Evolutionary conservation across 257 asterid genomes (phyloP).

Genomic region (Hygrophila difformis): DNA sequence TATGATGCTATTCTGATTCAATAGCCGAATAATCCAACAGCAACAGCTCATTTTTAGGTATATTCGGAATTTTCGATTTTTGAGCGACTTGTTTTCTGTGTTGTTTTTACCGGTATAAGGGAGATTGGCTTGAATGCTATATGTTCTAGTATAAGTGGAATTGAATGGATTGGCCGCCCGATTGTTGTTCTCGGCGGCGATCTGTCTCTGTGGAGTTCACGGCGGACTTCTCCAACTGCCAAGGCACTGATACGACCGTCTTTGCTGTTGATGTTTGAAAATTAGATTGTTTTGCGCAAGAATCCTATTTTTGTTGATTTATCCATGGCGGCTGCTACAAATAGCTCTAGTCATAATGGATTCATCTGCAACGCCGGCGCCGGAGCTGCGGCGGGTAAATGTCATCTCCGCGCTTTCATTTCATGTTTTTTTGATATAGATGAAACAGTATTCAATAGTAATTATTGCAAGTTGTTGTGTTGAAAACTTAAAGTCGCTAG

Average conservation of each 20-base stretch:
- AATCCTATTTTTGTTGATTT: slow-evolving; percentile 24
- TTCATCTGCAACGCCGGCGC: slow-evolving; percentile 90
- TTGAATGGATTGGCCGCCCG: slow-evolving; percentile 77
- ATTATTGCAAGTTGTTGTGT: too few relatives aligned
- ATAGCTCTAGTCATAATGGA: slow-evolving; percentile 55
- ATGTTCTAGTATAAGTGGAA: too few relatives aligned
- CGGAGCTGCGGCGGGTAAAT: slow-evolving; percentile 95
- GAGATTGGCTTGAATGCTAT: too few relatives aligned
- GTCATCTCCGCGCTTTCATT: not conserved
- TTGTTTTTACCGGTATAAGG: too few relatives aligned
- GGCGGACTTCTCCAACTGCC: slow-evolving; percentile 15
- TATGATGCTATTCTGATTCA: too few relatives aligned
- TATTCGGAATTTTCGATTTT: too few relatives aligned
- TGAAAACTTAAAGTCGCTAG: too few relatives aligned
- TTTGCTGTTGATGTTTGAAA: slow-evolving; percentile 7
- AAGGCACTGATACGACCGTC: slow-evolving; percentile 20
- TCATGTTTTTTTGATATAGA: not conserved
- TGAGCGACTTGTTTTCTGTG: too few relatives aligned
- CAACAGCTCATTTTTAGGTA: too few relatives aligned
- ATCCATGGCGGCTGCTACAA: slow-evolving; percentile 59
- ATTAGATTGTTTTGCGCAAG: slow-evolving; percentile 12
- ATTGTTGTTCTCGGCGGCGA: slow-evolving; percentile 54
- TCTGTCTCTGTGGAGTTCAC: slow-evolving; percentile 62
- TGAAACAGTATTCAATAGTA: not conserved
- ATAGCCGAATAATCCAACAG: too few relatives aligned